A percentile compares a stretch with the other conserved stretches of the same genome.
These are phyloP conservation scores for Scopulariopsis brevicaulis DNA, from an alignment of 2,329 filamentous ascomycete species.

Conservation along the genomic window DNA sequence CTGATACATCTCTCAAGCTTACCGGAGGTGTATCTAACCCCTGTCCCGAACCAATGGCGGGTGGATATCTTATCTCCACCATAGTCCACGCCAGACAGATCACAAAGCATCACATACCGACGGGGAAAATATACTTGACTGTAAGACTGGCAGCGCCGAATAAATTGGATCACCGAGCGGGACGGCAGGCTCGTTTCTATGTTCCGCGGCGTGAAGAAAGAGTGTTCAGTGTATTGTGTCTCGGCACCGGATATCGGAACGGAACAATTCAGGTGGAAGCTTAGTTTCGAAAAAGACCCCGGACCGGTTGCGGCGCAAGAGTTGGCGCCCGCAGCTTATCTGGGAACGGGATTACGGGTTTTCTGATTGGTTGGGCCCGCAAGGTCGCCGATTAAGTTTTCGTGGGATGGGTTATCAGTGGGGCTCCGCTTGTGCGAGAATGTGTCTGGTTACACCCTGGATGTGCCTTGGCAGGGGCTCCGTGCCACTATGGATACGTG, in stretches of 20 bases:
- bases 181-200: not conserved
- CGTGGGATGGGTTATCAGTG: not conserved
- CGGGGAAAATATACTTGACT: not conserved
- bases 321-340: not conserved
- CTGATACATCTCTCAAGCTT: not conserved
- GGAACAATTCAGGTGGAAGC: no score
- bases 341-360: not conserved
- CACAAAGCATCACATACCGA: not conserved
- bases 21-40: not conserved
- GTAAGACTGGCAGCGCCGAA: not conserved
- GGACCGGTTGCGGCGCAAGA: no score
- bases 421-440: not conserved
- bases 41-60: not conserved
- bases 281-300: no score
- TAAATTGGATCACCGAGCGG: not conserved
- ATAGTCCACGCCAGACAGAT: not conserved
- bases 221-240: not conserved
- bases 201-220: not conserved
- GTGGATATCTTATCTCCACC: not conserved
- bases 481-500: not conserved
- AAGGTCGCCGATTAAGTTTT: not conserved
- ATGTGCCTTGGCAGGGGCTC: not conserved
- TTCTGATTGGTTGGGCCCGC: not conserved
- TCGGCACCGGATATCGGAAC: not conserved
- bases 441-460: not conserved